Conservation (phyloP, 2,329 filamentous ascomycete species). For the Trichoderma cornu-damae region DNA sequence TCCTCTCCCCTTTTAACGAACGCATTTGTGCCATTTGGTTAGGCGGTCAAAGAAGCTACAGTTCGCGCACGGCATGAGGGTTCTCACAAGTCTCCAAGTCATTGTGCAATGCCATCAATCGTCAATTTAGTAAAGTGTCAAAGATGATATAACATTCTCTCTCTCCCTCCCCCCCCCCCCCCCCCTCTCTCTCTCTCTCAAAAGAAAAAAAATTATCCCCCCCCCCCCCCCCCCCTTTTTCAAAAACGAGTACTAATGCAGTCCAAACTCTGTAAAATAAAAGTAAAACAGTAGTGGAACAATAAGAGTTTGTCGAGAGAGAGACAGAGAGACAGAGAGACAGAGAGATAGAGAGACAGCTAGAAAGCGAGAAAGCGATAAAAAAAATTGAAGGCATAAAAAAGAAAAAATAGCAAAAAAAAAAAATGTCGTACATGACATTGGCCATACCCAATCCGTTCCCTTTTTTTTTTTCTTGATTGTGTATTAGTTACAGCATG, state of each 20-base stretch:
- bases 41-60: neutral
- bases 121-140: neutral
- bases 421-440: slow-evolving; percentile 32
- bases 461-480: slow-evolving; percentile 34
- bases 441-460: slow-evolving; percentile 32
- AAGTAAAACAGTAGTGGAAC: neutral
- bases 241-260: slow-evolving; percentile 8
- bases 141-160: neutral
- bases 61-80: neutral
- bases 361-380: slow-evolving; percentile 16
- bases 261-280: neutral
- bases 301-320: slow-evolving; percentile 20
- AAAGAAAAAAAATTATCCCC: too few species aligned
- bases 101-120: neutral
- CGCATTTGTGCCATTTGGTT: neutral
- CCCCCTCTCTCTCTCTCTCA: too few species aligned
- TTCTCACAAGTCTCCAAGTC: neutral
- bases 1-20: too few species aligned
- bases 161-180: too few species aligned
- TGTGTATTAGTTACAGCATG: slow-evolving; percentile 36
- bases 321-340: neutral
- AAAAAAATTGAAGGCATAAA: slow-evolving; percentile 21
- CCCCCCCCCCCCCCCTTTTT: too few species aligned
- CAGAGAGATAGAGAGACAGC: neutral
- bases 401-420: slow-evolving; percentile 15